Percentiles rank a stretch among this genome's conserved stretches.
Evolutionary conservation across 768 basidiomycete genomes (phyloP).

Genomic region (Rhodotorula kratochvilovae): DNA sequence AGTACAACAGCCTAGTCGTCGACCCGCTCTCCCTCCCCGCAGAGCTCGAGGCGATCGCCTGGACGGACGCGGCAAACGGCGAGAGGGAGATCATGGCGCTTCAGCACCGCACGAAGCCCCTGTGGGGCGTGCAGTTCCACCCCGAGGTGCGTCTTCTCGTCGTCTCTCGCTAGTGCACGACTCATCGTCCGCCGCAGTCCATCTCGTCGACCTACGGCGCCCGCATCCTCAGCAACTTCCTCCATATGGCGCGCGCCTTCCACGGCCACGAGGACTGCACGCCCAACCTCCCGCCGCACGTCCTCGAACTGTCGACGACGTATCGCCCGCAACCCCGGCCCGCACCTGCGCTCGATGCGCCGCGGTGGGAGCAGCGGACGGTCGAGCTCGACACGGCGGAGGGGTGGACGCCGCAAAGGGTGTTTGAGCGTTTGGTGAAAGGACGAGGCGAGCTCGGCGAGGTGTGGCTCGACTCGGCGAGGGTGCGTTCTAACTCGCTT

Average conservation of each 20-base stretch:
- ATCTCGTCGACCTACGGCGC: slow-evolving; percentile 33
- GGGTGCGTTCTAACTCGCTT: slow-evolving; percentile 3
- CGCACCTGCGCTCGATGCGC: too few relatives aligned
- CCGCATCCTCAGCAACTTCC: slow-evolving; percentile 33
- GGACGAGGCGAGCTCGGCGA: slow-evolving; percentile 17
- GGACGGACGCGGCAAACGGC: background rate
- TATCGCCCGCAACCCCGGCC: background rate
- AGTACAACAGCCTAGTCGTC: slow-evolving; percentile 38
- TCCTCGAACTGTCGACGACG: slow-evolving; percentile 13
- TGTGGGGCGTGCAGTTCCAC: slow-evolving; percentile 39
- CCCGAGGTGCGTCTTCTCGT: slow-evolving; percentile 36
- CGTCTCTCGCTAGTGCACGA: too few relatives aligned
- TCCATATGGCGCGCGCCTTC: slow-evolving; percentile 7
- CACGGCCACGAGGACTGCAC: background rate
- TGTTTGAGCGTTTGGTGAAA: slow-evolving; percentile 26
- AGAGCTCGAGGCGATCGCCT: slow-evolving; percentile 27
- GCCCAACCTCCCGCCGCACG: slow-evolving; percentile 1
- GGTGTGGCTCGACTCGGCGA: slow-evolving; percentile 37
- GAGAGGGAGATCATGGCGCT: slow-evolving; percentile 23
- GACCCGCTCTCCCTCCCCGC: background rate
- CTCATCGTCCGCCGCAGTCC: too few relatives aligned
- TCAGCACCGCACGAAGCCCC: slow-evolving; percentile 10
- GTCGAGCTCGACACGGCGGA: background rate
- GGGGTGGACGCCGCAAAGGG: slow-evolving; percentile 5
- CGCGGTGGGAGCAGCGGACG: slow-evolving; percentile 22